Base-by-base conservation (phyloP, 768 basidiomycete genomes). In the Paxillus ammoniavirescens region DNA sequence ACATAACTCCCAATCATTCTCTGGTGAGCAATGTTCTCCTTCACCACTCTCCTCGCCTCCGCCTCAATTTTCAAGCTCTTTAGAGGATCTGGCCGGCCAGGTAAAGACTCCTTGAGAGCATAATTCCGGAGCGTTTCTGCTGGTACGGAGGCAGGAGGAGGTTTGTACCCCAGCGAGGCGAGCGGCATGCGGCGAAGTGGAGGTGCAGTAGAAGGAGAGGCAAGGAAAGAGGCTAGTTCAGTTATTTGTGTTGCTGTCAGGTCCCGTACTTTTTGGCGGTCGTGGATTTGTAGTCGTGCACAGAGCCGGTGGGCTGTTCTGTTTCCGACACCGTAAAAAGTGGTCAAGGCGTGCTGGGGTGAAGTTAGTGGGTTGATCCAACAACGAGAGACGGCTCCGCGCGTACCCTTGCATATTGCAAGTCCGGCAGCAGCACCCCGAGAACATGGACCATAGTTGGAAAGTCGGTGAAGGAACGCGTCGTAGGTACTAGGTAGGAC, bases 1-100 rank as follows among this genome's bases (percentile, higher is more conserved):
- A 92, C 84, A 71, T 96, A 95, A 61, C 89, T 93, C 45, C 96
- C 96, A 71, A 98, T 93, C 81, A 89, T 89, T 56, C 92, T 78
- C 72, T 94, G 85, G 73, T 97, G 94, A 5, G 83, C 85, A 68
- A 99, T 95, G 68, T 98, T 94, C 69, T 92, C 92, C 73, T 85
- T 82, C 63, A 95, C 78, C 67, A 86, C 80, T 62, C 89, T 81
- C 69, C 79, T 82, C 65, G 95, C 73, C 70, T 98, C 97, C 17
- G 87, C 82, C 75, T 98, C 96, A 55, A 97, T 87, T 75, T 83
- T 87, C 59, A 98, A 68, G 43, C 81, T 78, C 63, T 82, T 82
- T 61, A 98, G 74, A 1, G 82, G 78, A 69, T 97, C 94, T 21
- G 57, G 56, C 6, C 64, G 63, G n/a, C 59, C 62, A 72, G 72